Conservation (phyloP, 1,139 yeast species). For the Hansenula anomala region DNA sequence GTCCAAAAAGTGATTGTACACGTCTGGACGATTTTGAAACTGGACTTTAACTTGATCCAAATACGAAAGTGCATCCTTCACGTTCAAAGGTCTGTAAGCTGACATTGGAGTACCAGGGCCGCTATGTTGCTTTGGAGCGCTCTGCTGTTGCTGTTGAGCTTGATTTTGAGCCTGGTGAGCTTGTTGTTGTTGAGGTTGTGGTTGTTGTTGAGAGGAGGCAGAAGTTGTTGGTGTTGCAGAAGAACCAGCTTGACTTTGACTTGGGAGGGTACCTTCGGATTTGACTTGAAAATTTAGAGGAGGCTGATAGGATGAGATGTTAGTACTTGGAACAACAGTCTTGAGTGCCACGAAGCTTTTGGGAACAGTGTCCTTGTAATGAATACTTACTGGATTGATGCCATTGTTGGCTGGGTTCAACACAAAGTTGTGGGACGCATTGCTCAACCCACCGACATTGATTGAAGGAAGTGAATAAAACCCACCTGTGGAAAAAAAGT, state of each 20-base stretch:
- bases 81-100: slow-evolving; percentile 84
- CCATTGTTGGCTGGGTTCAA: slow-evolving; percentile 13
- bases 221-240: slow-evolving; percentile 13
- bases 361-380: no score
- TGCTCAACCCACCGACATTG: slow-evolving; percentile 9
- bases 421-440: slow-evolving; percentile 14
- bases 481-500: slow-evolving; percentile 3
- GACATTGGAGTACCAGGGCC: slow-evolving; percentile 18
- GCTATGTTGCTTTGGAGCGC: slow-evolving; percentile 9
- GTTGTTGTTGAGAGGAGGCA: slow-evolving; percentile 10
- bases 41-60: slow-evolving; percentile 94
- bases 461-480: slow-evolving; percentile 15
- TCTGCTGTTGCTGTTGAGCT: slow-evolving; percentile 13
- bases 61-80: slow-evolving; percentile 92
- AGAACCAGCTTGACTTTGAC: slow-evolving; percentile 16
- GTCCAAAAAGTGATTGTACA: slow-evolving; percentile 91
- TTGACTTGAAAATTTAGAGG: slow-evolving; percentile 13
- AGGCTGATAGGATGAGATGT: slow-evolving; percentile 8
- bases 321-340: not conserved
- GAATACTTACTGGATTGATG: slow-evolving; percentile 10
- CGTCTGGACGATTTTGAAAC: slow-evolving; percentile 89
- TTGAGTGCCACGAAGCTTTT: no score
- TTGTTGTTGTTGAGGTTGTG: slow-evolving; percentile 5
- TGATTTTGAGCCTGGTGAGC: slow-evolving; percentile 8
- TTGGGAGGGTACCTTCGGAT: slow-evolving; percentile 6